Evolutionary conservation across 495 filamentous ascomycete species (phyloP).

Genomic region (Podospora comata): DNA sequence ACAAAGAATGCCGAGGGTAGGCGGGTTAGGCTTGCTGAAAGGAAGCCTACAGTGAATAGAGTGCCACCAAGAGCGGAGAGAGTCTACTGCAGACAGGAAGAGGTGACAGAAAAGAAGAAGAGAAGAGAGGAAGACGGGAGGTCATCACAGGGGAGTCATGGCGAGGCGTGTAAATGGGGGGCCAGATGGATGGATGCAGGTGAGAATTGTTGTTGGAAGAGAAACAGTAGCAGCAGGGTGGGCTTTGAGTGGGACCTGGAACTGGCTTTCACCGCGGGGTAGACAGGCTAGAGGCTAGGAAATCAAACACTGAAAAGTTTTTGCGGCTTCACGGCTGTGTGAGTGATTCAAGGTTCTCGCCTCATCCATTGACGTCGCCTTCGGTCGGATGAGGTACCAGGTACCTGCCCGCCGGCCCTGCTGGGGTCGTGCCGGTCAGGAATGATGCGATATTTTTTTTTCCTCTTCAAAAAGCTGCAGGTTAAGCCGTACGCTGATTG

Average conservation of each 20-base stretch:
- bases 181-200: not conserved
- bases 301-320: constrained; percentile 21
- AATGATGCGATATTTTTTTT: constrained; percentile 33
- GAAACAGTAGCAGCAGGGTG: constrained; percentile 15
- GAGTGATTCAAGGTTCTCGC: constrained; percentile 23
- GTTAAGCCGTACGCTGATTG: constrained; percentile 18
- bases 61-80: not conserved
- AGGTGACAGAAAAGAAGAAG: constrained; percentile 14
- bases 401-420: constrained; percentile 13
- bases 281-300: constrained; percentile 12
- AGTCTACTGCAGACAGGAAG: constrained; percentile 11
- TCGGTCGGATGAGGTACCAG: constrained; percentile 15
- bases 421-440: constrained; percentile 12
- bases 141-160: constrained; percentile 29
- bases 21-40: constrained; percentile 2
- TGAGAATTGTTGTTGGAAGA: constrained; percentile 10
- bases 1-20: constrained; percentile 37
- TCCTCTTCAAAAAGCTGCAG: constrained; percentile 9
- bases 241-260: not conserved
- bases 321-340: constrained; percentile 15
- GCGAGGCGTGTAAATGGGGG: constrained; percentile 12
- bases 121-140: constrained; percentile 12
- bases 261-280: constrained; percentile 26
- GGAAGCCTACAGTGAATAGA: constrained; percentile 1
- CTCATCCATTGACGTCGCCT: constrained; percentile 26